Evolutionary conservation across 495 filamentous ascomycete genomes (phyloP), one percentile per base, ranked within the genome.

Genomic region (Aspergillus incahuasiensis): DNA sequence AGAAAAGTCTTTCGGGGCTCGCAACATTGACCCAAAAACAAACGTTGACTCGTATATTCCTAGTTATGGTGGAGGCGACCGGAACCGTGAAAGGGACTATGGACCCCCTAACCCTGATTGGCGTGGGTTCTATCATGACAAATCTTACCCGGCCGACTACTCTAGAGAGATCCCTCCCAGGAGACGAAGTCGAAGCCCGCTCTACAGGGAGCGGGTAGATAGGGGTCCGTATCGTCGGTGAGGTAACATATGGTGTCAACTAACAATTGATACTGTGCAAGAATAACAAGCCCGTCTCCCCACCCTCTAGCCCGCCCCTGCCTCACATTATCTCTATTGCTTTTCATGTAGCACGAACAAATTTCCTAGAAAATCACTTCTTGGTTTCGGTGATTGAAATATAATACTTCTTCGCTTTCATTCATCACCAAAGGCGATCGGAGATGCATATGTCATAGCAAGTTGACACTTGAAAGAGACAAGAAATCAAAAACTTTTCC

Each of bases 1-100:
- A 24, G 71, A 71, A 42, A 65, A 68, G 34, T 56, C 46, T 15
- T 55, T 63, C 41, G 66, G 61, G 21, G 46, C 53, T 44, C 69
- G 73, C 9, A 45, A 54, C 21, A 57, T 57, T n/a, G 55, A 48
- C 16, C 58, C 61, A n/a, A 62, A 74, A 1, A 66, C 55, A 30
- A 69, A 64, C 49, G 15, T 68, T 18, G 74, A 77, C 38, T 75
- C 73, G 3, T 76, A 76, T 58, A 63, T 75, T 24, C 73, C 74
- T 5, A 71, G 54, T 28, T 74, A 75, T 50, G 60, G 60, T 16
- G 57, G 51, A 18, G 46, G 58, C 13, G 69, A 73, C 30, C 66
- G 66, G 6, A 25, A 52, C 9, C 64, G 67, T 47, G 68, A 69
- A 0, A 52, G 58, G 2, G 60, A 61, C 32, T 51, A 63, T 32